phyloP scores from a whole-genome alignment of 257 asterid species.

The Plantago major region DNA sequence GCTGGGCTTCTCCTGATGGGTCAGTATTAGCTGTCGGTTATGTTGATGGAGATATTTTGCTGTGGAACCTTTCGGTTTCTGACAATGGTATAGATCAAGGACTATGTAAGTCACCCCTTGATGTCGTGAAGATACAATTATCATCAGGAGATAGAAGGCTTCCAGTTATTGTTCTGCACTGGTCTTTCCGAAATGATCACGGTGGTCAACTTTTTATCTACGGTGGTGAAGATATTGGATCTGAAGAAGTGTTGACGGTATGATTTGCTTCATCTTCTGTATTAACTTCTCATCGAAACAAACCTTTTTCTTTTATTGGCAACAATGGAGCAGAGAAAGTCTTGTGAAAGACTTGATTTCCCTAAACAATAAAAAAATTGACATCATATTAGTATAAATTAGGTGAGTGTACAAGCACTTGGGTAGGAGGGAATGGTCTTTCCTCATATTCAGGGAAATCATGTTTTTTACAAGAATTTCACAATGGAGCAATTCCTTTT shows the following conservation, averaged over 20 bases:
- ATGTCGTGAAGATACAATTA: constrained; percentile 68
- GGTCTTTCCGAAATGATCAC: constrained; percentile 54
- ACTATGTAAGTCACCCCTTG: constrained; percentile 36
- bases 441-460: too few species aligned
- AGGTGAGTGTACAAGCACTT: too few species aligned
- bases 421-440: too few species aligned
- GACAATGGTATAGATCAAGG: constrained; percentile 38
- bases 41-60: constrained; percentile 90
- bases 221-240: constrained; percentile 92
- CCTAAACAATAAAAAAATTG: too few species aligned
- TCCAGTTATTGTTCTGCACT: constrained; percentile 89
- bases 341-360: too few species aligned
- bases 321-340: too few species aligned
- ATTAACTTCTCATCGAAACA: too few species aligned
- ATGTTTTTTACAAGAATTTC: too few species aligned
- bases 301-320: too few species aligned
- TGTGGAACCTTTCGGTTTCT: constrained; percentile 70
- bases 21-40: constrained; percentile 92
- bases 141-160: constrained; percentile 77
- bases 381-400: too few species aligned
- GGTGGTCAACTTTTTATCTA: constrained; percentile 84
- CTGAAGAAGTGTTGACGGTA: constrained; percentile 96
- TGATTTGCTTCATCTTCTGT: constrained; percentile 10
- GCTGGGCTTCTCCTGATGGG: constrained; percentile 94
- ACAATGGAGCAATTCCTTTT: too few species aligned